A percentile compares a stretch with the other conserved stretches of the same genome.
Evolutionary conservation across 2,329 filamentous ascomycete species (phyloP).

Genomic region (Ceratocystiopsis brevicomis): DNA sequence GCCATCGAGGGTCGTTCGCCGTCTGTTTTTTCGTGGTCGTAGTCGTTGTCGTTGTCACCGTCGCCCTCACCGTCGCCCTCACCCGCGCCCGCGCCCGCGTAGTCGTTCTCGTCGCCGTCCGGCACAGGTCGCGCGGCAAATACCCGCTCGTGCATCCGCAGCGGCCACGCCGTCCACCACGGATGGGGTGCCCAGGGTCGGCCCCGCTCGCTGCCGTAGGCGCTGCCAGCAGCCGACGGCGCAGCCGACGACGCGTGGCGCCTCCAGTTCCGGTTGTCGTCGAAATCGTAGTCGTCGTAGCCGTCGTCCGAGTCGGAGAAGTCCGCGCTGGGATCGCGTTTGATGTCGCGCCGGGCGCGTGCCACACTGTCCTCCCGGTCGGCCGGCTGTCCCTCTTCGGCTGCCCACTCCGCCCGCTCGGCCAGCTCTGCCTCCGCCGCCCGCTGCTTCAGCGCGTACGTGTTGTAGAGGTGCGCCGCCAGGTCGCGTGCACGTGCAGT

Average conservation of each 20-base stretch:
- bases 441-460: constrained; percentile 45
- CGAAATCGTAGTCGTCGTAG: no score
- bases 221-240: no score
- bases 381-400: neutral
- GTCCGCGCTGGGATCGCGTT: no score
- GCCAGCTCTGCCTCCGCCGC: neutral
- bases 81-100: no score
- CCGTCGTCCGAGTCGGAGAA: no score
- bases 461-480: constrained; percentile 60
- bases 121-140: neutral
- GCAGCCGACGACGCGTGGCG: no score
- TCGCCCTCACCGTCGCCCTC: neutral
- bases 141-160: constrained; percentile 19
- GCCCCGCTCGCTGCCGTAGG: no score
- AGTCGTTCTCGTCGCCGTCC: neutral
- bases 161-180: constrained; percentile 73
- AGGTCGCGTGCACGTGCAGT: constrained; percentile 47
- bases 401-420: no score
- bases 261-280: no score
- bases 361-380: no score
- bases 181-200: constrained; percentile 31
- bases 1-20: no score
- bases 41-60: constrained; percentile 4
- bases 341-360: no score
- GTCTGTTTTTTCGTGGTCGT: constrained; percentile 28